phyloP scores from a whole-genome alignment of 768 basidiomycete species.

The Rhodotorula babjevae region DNA sequence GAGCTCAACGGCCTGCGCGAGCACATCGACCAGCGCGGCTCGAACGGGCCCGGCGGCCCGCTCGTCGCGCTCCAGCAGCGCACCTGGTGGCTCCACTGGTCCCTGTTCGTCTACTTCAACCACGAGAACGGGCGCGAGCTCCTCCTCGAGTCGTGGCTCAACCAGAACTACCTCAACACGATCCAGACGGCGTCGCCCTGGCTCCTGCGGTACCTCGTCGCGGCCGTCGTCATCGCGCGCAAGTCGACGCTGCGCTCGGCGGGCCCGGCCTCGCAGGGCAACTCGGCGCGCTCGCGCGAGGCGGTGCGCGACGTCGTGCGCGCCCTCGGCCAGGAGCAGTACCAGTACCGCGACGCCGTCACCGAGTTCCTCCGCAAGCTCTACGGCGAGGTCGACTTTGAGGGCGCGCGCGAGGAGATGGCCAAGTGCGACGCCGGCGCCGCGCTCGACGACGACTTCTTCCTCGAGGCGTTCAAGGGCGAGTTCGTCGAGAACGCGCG shows the following conservation, averaged over 20 bases:
- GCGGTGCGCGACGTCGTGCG: slow-evolving; percentile 88
- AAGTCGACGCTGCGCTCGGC: slow-evolving; percentile 56
- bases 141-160: slow-evolving; percentile 92
- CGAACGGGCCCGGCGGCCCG: slow-evolving; percentile 49
- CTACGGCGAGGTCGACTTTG: slow-evolving; percentile 93
- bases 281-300: slow-evolving; percentile 34
- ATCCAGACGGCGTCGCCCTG: slow-evolving; percentile 94
- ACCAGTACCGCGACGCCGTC: slow-evolving; percentile 90
- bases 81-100: slow-evolving; percentile 97
- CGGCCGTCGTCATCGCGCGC: slow-evolving; percentile 85
- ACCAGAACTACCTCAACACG: slow-evolving; percentile 94
- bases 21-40: slow-evolving; percentile 69
- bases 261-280: slow-evolving; percentile 44
- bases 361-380: slow-evolving; percentile 89
- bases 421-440: slow-evolving; percentile 51
- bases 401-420: slow-evolving; percentile 69
- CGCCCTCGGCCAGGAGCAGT: slow-evolving; percentile 89
- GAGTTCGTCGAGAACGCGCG: slow-evolving; percentile 96
- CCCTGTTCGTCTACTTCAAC: slow-evolving; percentile 96
- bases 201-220: slow-evolving; percentile 88
- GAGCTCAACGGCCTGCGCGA: slow-evolving; percentile 95
- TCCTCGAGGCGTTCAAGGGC: slow-evolving; percentile 80
- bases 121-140: slow-evolving; percentile 84
- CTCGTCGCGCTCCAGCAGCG: slow-evolving; percentile 85
- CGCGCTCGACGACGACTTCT: slow-evolving; percentile 87